Conservation (phyloP, 2,329 filamentous ascomycete genomes). For the Fusarium penzigii region DNA sequence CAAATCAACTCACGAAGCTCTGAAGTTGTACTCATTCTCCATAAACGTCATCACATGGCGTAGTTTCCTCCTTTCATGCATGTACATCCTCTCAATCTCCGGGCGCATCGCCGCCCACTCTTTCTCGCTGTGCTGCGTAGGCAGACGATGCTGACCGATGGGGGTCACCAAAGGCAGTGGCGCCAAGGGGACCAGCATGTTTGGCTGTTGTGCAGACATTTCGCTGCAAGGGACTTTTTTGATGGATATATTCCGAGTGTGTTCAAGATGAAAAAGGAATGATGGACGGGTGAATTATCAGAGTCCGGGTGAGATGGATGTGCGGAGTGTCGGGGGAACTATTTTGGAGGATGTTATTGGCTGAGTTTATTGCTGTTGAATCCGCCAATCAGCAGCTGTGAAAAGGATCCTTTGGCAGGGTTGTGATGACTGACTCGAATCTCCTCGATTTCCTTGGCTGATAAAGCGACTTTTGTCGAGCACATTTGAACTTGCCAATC, state of each 20-base stretch:
- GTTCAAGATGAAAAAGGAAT: neutral
- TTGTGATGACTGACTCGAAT: no score
- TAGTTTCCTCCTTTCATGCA: slow-evolving; percentile 10
- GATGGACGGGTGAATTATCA: neutral
- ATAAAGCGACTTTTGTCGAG: no score
- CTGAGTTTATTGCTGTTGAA: no score
- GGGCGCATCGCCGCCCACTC: slow-evolving; percentile 10
- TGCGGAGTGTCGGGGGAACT: no score
- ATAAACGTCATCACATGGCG: slow-evolving; percentile 11
- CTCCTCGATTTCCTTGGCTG: no score
- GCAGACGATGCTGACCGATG: neutral
- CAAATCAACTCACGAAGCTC: slow-evolving; percentile 8
- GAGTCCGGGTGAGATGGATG: neutral
- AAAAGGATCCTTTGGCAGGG: no score
- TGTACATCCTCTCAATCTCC: slow-evolving; percentile 5
- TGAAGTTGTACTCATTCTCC: slow-evolving; percentile 13
- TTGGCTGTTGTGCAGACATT: slow-evolving; percentile 1
- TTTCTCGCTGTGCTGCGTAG: slow-evolving; percentile 5
- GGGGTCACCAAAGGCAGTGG: neutral
- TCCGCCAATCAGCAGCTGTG: no score
- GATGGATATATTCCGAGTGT: neutral
- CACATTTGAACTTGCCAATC: no score
- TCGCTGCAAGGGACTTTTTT: neutral
- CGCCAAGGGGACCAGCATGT: neutral
- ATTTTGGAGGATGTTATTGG: no score